Evolutionary conservation across 805 yeast species (phyloP).

Genomic region (Candida loeiensis): DNA sequence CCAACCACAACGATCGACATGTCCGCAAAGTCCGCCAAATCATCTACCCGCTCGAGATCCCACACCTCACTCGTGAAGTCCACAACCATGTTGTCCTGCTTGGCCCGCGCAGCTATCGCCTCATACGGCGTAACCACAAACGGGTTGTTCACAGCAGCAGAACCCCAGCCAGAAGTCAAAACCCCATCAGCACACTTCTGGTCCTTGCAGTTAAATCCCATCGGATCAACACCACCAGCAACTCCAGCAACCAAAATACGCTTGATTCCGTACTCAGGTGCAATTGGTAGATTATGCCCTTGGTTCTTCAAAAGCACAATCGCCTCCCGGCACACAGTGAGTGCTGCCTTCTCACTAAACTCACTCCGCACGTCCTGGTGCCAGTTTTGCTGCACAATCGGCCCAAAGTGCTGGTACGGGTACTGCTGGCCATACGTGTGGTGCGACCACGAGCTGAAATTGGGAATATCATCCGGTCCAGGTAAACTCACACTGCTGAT

Average conservation of each 20-base stretch:
- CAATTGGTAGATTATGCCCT: slow-evolving; percentile 51
- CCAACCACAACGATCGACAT: slow-evolving; percentile 52
- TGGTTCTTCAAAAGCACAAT: slow-evolving; percentile 53
- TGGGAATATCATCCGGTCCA: slow-evolving; percentile 43
- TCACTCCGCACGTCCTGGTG: slow-evolving; percentile 52
- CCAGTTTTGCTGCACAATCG: slow-evolving; percentile 51
- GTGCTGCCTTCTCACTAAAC: slow-evolving; percentile 46
- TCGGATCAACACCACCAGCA: slow-evolving; percentile 49
- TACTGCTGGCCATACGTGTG: slow-evolving; percentile 52
- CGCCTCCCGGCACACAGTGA: slow-evolving; percentile 55
- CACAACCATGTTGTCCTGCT: slow-evolving; percentile 42
- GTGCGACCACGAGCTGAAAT: slow-evolving; percentile 56
- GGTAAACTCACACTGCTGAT: slow-evolving; percentile 37
- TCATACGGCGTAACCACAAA: slow-evolving; percentile 57
- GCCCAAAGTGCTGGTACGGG: slow-evolving; percentile 53
- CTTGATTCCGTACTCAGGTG: slow-evolving; percentile 39
- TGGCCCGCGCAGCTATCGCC: slow-evolving; percentile 48
- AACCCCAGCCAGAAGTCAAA: slow-evolving; percentile 62
- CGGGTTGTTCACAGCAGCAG: slow-evolving; percentile 56
- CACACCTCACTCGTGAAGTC: slow-evolving; percentile 46
- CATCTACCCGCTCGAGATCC: slow-evolving; percentile 42
- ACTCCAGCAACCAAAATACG: slow-evolving; percentile 45
- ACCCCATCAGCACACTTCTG: slow-evolving; percentile 52
- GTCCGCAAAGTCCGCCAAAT: slow-evolving; percentile 48
- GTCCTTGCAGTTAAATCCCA: slow-evolving; percentile 53